Conservation (phyloP, 2,329 filamentous ascomycete species). For the Colletotrichum destructivum region DNA sequence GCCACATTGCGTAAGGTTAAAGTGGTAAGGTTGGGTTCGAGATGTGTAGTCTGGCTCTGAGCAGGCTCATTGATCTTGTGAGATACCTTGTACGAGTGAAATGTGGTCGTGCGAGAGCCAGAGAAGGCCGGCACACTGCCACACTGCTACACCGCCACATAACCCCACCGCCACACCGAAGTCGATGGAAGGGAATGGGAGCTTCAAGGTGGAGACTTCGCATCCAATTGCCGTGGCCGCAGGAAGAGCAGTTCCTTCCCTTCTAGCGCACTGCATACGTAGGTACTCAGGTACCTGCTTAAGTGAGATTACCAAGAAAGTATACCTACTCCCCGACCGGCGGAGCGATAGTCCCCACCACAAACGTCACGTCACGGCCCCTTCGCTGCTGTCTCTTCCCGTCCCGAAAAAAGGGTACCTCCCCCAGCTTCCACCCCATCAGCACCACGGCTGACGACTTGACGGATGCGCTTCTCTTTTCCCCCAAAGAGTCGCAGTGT, state of each 20-base stretch:
- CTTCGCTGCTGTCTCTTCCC: background rate
- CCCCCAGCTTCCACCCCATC: conserved; percentile 3
- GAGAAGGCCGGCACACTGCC: too few relatives aligned
- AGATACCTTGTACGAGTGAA: background rate
- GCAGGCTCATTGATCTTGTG: background rate
- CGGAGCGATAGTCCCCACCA: conserved; percentile 26
- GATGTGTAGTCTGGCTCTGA: background rate
- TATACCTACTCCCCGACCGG: background rate
- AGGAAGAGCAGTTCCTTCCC: background rate
- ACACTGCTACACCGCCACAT: background rate
- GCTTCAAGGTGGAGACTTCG: conserved; percentile 17
- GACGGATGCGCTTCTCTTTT: conserved; percentile 11
- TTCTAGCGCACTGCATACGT: too few relatives aligned
- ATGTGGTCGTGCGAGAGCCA: background rate
- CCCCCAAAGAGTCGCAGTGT: too few relatives aligned
- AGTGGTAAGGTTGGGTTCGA: background rate
- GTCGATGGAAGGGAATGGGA: conserved; percentile 32
- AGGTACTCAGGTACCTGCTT: background rate
- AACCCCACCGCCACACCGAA: conserved; percentile 36
- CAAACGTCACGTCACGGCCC: conserved; percentile 26
- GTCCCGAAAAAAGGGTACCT: conserved; percentile 6
- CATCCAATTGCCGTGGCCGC: conserved; percentile 7
- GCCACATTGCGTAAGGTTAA: background rate
- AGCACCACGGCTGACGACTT: background rate
- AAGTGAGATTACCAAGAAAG: conserved; percentile 25